A percentile compares a stretch with the other conserved stretches of the same genome.
Conservation (phyloP, 768 basidiomycete genomes). For the Auricularia auricula-judae region DNA sequence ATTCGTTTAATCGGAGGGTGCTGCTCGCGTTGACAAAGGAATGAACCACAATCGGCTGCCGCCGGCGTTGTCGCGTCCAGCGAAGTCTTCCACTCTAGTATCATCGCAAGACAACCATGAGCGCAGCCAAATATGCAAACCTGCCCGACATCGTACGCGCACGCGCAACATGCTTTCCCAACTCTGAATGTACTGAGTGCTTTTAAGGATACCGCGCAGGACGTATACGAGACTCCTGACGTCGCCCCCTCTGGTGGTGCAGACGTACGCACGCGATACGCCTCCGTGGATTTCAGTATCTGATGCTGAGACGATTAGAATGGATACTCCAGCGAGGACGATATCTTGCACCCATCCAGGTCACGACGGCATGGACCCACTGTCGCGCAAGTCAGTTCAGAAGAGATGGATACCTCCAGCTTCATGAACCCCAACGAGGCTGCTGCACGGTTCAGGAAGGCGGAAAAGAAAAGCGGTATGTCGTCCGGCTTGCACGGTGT, state of each 20-base stretch:
- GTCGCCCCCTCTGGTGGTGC: conserved; percentile 41
- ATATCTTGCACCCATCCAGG: conserved; percentile 32
- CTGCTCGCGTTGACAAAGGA: not conserved
- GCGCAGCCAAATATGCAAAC: conserved; percentile 69
- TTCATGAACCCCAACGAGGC: conserved; percentile 60
- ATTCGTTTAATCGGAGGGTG: too few species aligned
- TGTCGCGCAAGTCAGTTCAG: conserved; percentile 31
- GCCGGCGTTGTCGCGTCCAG: not conserved
- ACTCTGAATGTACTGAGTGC: conserved; percentile 2
- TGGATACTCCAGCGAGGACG: conserved; percentile 60
- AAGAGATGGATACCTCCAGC: conserved; percentile 60
- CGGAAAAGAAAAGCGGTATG: conserved; percentile 41
- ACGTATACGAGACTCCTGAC: conserved; percentile 89
- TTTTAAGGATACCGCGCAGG: conserved; percentile 74
- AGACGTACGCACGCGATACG: conserved; percentile 32
- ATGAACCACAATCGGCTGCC: not conserved
- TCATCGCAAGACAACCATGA: conserved; percentile 29
- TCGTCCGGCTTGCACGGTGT: not conserved
- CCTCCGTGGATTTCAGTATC: not conserved
- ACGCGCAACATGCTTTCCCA: not conserved
- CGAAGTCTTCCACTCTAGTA: too few species aligned
- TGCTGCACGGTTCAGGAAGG: conserved; percentile 41
- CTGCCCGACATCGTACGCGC: conserved; percentile 81
- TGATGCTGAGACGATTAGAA: conserved; percentile 14
- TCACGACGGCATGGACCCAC: conserved; percentile 17